phyloP scores from a whole-genome alignment of 495 filamentous ascomycete genomes.

The Acidiella bohemica region DNA sequence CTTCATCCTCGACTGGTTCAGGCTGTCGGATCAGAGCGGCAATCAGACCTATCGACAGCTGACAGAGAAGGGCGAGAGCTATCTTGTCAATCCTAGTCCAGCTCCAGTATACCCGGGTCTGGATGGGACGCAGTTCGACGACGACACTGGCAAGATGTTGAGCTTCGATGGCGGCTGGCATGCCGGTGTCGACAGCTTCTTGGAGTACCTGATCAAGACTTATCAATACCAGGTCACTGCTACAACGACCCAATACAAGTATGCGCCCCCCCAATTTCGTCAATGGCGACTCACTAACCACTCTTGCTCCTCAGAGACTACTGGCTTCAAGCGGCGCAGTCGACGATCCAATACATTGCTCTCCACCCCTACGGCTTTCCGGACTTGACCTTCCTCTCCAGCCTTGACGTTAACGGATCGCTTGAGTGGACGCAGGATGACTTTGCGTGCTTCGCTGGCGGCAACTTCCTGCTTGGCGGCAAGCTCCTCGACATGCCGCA shows the following conservation, averaged over 20 bases:
- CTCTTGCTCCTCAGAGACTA: too few relatives aligned
- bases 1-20: conserved; percentile 15
- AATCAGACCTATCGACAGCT: conserved; percentile 15
- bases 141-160: conserved; percentile 11
- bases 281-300: too few relatives aligned
- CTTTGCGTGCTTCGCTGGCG: conserved; percentile 75
- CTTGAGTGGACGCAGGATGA: conserved; percentile 22
- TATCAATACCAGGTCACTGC: conserved; percentile 23
- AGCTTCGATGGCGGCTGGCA: conserved; percentile 16
- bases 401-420: conserved; percentile 17
- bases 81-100: conserved; percentile 17
- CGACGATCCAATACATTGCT: conserved; percentile 24
- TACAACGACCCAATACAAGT: conserved; percentile 22
- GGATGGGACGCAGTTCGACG: conserved; percentile 15
- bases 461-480: conserved; percentile 81
- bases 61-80: conserved; percentile 12
- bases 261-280: too few relatives aligned
- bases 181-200: conserved; percentile 17
- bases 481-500: conserved; percentile 61
- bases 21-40: conserved; percentile 13
- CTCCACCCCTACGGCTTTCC: conserved; percentile 15
- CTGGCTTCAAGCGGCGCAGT: conserved; percentile 29
- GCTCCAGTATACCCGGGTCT: conserved; percentile 13
- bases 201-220: conserved; percentile 32
- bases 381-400: conserved; percentile 19